Conservation (phyloP, 2,329 filamentous ascomycete genomes). For the Chaetothyriales sp. region DNA sequence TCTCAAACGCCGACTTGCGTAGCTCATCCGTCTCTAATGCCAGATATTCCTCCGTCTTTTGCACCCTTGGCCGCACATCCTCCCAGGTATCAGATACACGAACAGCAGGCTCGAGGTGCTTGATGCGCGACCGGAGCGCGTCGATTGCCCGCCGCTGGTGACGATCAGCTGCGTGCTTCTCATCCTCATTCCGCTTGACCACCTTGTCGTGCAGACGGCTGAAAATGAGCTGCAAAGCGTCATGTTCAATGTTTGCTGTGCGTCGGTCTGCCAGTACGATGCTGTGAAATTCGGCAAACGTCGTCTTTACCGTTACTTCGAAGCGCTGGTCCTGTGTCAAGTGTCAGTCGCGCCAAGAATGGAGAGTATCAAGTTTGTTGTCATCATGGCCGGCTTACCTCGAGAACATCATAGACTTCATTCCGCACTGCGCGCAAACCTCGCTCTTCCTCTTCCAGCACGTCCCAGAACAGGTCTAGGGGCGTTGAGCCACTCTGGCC, state of each 20-base stretch:
- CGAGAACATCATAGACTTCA: constrained; percentile 72
- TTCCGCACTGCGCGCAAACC: constrained; percentile 68
- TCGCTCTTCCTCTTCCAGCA: constrained; percentile 83
- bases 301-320: constrained; percentile 74
- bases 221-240: constrained; percentile 67
- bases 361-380: background rate
- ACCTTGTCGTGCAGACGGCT: constrained; percentile 79
- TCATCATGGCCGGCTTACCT: constrained; percentile 46
- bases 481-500: constrained; percentile 74
- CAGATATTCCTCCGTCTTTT: constrained; percentile 70
- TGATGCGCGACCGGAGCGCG: constrained; percentile 68
- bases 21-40: constrained; percentile 69
- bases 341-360: constrained; percentile 24
- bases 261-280: constrained; percentile 74
- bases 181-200: constrained; percentile 65
- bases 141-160: constrained; percentile 75
- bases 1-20: constrained; percentile 74
- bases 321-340: constrained; percentile 63
- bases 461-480: constrained; percentile 88
- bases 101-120: constrained; percentile 77
- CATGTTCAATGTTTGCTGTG: constrained; percentile 71
- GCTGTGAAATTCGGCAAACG: constrained; percentile 72
- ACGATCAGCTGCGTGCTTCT: constrained; percentile 66
- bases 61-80: constrained; percentile 63
- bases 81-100: constrained; percentile 71